phyloP scores from a whole-genome alignment of 1,139 yeast genomes.

The Blastobotrys persicus region DNA sequence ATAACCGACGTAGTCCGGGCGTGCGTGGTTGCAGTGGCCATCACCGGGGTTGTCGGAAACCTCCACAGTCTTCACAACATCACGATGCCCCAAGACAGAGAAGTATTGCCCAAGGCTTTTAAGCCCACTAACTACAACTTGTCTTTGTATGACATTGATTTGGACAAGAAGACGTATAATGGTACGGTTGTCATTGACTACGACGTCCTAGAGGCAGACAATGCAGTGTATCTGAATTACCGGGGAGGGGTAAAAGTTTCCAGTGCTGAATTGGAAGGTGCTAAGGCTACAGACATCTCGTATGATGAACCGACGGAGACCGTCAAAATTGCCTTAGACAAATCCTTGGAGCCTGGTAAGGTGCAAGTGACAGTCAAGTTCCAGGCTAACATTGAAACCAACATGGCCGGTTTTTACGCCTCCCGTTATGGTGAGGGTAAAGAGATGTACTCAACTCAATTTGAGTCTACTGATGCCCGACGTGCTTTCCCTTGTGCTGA shows the following conservation, averaged over 20 bases:
- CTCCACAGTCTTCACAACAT: slow-evolving; percentile 5
- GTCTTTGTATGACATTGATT: slow-evolving; percentile 44
- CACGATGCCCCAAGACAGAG: slow-evolving; percentile 41
- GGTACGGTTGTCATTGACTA: slow-evolving; percentile 53
- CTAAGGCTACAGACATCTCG: slow-evolving; percentile 25
- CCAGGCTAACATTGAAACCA: slow-evolving; percentile 50
- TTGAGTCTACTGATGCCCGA: slow-evolving; percentile 88
- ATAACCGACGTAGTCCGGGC: background rate
- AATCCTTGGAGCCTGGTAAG: slow-evolving; percentile 7
- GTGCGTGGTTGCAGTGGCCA: background rate
- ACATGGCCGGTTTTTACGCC: slow-evolving; percentile 85
- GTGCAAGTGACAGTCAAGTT: slow-evolving; percentile 39
- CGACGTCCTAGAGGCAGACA: slow-evolving; percentile 43
- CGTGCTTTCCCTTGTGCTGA: slow-evolving; percentile 90
- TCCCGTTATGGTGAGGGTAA: slow-evolving; percentile 69
- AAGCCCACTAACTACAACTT: slow-evolving; percentile 48
- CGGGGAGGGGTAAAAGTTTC: slow-evolving; percentile 25
- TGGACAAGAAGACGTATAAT: slow-evolving; percentile 49
- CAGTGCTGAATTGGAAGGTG: slow-evolving; percentile 20
- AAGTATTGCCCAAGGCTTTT: slow-evolving; percentile 53
- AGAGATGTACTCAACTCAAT: slow-evolving; percentile 77
- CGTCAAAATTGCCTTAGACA: slow-evolving; percentile 33
- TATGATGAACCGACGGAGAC: slow-evolving; percentile 35
- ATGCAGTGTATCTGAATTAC: slow-evolving; percentile 34
- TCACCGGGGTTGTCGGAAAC: slow-evolving; percentile 5